Evolutionary conservation across 2,329 filamentous ascomycete species (phyloP), one percentile per base, ranked within the genome.

Genomic region (Fusarium sp.): DNA sequence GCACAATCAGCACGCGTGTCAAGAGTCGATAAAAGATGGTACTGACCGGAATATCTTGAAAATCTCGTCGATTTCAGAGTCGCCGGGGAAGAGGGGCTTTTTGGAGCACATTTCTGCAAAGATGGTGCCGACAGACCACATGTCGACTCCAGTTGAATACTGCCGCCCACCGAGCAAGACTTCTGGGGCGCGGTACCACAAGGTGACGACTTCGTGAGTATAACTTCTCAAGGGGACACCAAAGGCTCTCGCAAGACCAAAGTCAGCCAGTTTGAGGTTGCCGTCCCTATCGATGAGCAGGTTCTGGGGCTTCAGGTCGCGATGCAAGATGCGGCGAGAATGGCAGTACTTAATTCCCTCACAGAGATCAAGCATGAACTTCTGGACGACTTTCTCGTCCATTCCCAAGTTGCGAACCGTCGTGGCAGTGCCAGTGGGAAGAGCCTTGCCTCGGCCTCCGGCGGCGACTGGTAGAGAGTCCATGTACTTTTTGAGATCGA

Each of bases 401-500:
- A 97, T 81, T 8, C 91, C 91, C 70, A 95, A 80, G 79, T 53
- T 85, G 82, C 53, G 85, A 74, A 64, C 47, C 7, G 56, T 61
- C 6, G 61, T 50, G 15, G 85, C 86, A 26, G 89, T 86, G 48
- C 91, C 91, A 65, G 94, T 91, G 7, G 93, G 93, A 42, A 97
- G 82, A 38, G 92, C 85, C 79, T 94, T 95, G 70, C 92, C 92
- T 51, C 92, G 88, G 22, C 92, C 92, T 69, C 92, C 92, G 72
- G 96, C 91, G 70, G 84, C 89, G 52, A 94, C 88, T 3, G 92
- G 92, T 38, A 96, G 84, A 5, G 92, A 86, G 77, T 97, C 93
- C 92, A 97, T 97, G 78, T 96, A 97, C 77, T 96, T 96, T 81
- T 97, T 97, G 68, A 97, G 82, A 72, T 97, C 93, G 51, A 94